These are phyloP conservation scores for Medicago arabica DNA, from an alignment of 306 rosid genomes.

Conservation along the genomic window DNA sequence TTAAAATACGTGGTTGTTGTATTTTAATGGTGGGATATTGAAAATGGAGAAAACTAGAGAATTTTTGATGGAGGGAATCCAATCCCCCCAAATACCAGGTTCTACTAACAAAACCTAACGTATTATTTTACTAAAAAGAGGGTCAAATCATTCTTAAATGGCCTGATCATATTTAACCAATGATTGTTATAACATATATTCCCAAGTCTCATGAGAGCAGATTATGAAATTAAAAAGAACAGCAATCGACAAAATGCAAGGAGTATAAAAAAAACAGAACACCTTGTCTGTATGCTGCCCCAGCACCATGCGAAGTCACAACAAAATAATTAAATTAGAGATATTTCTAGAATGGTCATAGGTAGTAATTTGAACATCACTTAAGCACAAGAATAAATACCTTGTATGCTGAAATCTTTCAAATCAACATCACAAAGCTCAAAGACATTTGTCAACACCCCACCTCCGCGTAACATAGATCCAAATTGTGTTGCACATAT, in stretches of 20 bases:
- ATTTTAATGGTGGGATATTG: no score
- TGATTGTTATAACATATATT: slow-evolving; percentile 3
- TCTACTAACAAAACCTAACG: slow-evolving; percentile 34
- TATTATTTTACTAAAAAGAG: not conserved
- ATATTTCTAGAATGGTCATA: slow-evolving; percentile 16
- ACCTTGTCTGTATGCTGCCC: slow-evolving; percentile 88
- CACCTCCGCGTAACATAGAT: slow-evolving; percentile 86
- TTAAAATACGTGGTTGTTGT: no score
- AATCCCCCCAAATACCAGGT: not conserved
- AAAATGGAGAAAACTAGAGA: no score
- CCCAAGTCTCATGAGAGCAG: slow-evolving; percentile 6
- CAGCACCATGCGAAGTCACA: slow-evolving; percentile 45
- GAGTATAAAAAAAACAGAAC: slow-evolving; percentile 38
- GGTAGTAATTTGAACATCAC: slow-evolving; percentile 22
- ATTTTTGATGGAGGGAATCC: no score
- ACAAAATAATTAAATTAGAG: slow-evolving; percentile 41
- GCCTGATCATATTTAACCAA: not conserved
- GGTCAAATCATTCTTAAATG: slow-evolving; percentile 13
- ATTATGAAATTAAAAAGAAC: slow-evolving; percentile 9
- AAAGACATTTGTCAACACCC: slow-evolving; percentile 81
- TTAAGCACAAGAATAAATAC: slow-evolving; percentile 47
- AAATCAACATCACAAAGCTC: slow-evolving; percentile 95
- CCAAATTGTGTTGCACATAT: slow-evolving; percentile 93
- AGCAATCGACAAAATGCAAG: slow-evolving; percentile 25
- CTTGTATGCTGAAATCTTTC: slow-evolving; percentile 98